These are phyloP conservation scores for Myriosclerotinia scirpicola DNA, from an alignment of 2,329 filamentous ascomycete species.

Conservation along the genomic window DNA sequence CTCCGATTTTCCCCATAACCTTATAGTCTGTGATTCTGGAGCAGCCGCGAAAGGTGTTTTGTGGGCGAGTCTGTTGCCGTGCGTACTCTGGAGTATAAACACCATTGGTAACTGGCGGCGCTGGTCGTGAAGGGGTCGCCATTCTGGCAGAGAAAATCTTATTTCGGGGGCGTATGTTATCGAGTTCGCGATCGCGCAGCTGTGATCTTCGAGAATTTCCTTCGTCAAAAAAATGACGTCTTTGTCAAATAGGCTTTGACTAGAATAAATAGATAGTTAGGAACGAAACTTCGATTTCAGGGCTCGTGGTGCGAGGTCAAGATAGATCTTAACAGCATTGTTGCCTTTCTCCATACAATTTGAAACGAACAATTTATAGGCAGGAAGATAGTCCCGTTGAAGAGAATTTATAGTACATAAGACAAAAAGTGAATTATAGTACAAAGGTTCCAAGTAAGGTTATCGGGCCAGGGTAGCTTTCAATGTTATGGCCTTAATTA, in stretches of 20 bases:
- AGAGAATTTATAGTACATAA: constrained; percentile 14
- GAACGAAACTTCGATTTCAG: constrained; percentile 16
- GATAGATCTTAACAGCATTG: constrained; percentile 14
- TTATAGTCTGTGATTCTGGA: constrained; percentile 81
- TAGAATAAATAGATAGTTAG: neutral
- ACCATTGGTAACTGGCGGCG: constrained; percentile 31
- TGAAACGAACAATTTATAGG: neutral
- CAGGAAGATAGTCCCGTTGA: neutral
- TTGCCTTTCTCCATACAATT: neutral
- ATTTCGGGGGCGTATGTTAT: neutral
- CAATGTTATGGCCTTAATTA: neutral
- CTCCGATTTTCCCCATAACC: constrained; percentile 79
- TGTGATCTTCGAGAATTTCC: neutral
- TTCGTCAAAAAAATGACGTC: constrained; percentile 11
- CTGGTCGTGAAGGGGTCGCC: constrained; percentile 24
- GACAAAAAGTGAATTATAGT: constrained; percentile 16
- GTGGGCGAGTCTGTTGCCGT: constrained; percentile 27
- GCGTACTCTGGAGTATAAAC: constrained; percentile 29
- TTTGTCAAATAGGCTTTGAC: neutral
- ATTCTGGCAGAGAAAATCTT: constrained; percentile 7
- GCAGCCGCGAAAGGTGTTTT: constrained; percentile 69
- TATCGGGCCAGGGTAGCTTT: constrained; percentile 3
- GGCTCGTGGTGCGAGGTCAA: constrained; percentile 21
- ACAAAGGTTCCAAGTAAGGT: constrained; percentile 15
- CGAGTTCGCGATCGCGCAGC: constrained; percentile 5